Conservation (phyloP, 1,284 basidiomycete species). For the Marasmius sp. region DNA sequence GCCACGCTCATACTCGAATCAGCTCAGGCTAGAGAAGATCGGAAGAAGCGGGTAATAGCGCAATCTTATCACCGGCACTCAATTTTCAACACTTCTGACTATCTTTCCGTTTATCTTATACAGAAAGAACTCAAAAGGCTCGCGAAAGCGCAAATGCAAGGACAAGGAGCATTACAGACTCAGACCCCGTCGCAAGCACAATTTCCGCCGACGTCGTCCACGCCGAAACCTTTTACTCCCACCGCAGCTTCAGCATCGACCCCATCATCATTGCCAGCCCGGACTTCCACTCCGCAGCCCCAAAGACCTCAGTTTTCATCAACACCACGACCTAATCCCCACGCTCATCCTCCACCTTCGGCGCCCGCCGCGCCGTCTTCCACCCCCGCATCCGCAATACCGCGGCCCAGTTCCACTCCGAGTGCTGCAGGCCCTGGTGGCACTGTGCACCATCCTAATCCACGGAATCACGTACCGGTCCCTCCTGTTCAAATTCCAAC, state of each 20-base stretch:
- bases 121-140: slow-evolving; percentile 75
- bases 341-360: slow-evolving; percentile 3
- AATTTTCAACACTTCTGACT: not conserved
- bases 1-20: slow-evolving; percentile 63
- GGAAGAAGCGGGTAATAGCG: slow-evolving; percentile 66
- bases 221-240: slow-evolving; percentile 14
- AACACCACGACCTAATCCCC: slow-evolving; percentile 17
- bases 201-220: slow-evolving; percentile 25
- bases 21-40: slow-evolving; percentile 74
- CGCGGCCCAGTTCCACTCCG: slow-evolving; percentile 21
- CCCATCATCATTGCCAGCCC: slow-evolving; percentile 25
- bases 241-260: slow-evolving; percentile 34
- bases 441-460: slow-evolving; percentile 10
- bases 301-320: slow-evolving; percentile 17
- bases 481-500: slow-evolving; percentile 17
- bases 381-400: slow-evolving; percentile 24
- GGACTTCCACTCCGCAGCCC: slow-evolving; percentile 15
- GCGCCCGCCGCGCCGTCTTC: slow-evolving; percentile 19
- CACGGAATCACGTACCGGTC: slow-evolving; percentile 20
- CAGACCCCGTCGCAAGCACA: slow-evolving; percentile 4
- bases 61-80: slow-evolving; percentile 9
- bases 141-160: slow-evolving; percentile 58
- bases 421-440: slow-evolving; percentile 11
- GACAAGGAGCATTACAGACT: slow-evolving; percentile 18
- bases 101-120: slow-evolving; percentile 1